Conservation (phyloP, 805 yeast species). For the Maudiozyma bulderi region DNA sequence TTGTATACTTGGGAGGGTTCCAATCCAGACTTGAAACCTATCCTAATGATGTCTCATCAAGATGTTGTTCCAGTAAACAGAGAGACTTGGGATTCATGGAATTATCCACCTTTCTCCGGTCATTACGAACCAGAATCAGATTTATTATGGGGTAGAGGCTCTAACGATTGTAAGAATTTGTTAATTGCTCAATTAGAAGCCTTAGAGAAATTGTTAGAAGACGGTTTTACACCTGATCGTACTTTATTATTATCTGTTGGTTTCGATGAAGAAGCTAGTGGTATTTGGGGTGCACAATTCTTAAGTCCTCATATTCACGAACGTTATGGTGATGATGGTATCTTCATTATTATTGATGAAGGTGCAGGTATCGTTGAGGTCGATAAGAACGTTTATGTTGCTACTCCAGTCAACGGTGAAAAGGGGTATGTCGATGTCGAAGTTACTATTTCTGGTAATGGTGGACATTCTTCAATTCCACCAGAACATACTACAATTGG, state of each 20-base stretch:
- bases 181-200: slow-evolving; percentile 60
- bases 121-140: slow-evolving; percentile 49
- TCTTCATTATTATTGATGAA: slow-evolving; percentile 66
- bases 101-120: slow-evolving; percentile 56
- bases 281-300: slow-evolving; percentile 48
- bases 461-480: slow-evolving; percentile 78
- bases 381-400: slow-evolving; percentile 38
- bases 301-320: slow-evolving; percentile 39
- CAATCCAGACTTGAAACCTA: slow-evolving; percentile 44
- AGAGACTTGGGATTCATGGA: slow-evolving; percentile 54
- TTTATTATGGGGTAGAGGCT: slow-evolving; percentile 66
- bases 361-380: slow-evolving; percentile 35
- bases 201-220: slow-evolving; percentile 42
- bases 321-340: slow-evolving; percentile 49
- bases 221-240: slow-evolving; percentile 50
- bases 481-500: slow-evolving; percentile 79
- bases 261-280: slow-evolving; percentile 70
- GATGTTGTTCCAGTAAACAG: slow-evolving; percentile 74
- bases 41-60: slow-evolving; percentile 68
- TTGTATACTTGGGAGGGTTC: slow-evolving; percentile 59
- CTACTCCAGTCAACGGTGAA: slow-evolving; percentile 50
- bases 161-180: slow-evolving; percentile 64
- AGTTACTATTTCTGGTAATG: slow-evolving; percentile 48
- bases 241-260: slow-evolving; percentile 60
- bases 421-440: slow-evolving; percentile 49